Evolutionary conservation across 345 rosid genomes (phyloP).

Genomic region (Gossypioides kirkii): DNA sequence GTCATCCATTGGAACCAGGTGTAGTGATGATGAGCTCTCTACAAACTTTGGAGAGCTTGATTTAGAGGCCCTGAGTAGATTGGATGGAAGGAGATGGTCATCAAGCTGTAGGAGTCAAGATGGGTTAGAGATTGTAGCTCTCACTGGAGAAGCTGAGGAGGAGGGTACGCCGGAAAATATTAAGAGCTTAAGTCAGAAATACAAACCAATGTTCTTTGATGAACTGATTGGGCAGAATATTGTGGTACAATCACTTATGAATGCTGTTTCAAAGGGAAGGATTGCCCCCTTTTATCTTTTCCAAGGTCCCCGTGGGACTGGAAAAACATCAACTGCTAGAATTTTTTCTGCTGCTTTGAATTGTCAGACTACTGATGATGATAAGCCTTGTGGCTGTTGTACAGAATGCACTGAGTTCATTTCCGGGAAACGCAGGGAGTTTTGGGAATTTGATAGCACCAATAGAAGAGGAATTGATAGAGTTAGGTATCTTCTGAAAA

Average conservation of each 20-base stretch:
- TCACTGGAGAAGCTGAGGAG: constrained; percentile 60
- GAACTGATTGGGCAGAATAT: constrained; percentile 88
- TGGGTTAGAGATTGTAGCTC: constrained; percentile 56
- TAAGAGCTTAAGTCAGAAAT: constrained; percentile 79
- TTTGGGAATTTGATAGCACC: constrained; percentile 81
- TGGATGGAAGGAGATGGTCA: constrained; percentile 97
- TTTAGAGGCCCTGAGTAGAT: constrained; percentile 95
- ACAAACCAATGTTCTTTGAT: constrained; percentile 75
- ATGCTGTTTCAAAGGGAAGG: constrained; percentile 68
- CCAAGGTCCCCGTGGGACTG: constrained; percentile 96
- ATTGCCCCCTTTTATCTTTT: constrained; percentile 91
- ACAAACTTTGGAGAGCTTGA: constrained; percentile 91
- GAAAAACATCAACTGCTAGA: constrained; percentile 84
- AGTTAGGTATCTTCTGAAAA: constrained; percentile 56
- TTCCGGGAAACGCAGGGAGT: constrained; percentile 60
- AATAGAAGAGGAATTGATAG: constrained; percentile 62
- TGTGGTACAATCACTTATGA: constrained; percentile 77
- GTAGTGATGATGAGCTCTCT: constrained; percentile 84
- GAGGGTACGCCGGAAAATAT: constrained; percentile 56
- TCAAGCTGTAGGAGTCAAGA: constrained; percentile 87
- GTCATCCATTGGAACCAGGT: constrained; percentile 67
- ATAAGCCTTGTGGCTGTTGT: constrained; percentile 86
- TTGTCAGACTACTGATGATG: constrained; percentile 59
- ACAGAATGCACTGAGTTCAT: constrained; percentile 65
- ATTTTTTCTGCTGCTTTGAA: constrained; percentile 85